These are phyloP conservation scores for Backusella circina DNA, from an alignment of 192 early-diverging fungal species.

Conservation along the genomic window DNA sequence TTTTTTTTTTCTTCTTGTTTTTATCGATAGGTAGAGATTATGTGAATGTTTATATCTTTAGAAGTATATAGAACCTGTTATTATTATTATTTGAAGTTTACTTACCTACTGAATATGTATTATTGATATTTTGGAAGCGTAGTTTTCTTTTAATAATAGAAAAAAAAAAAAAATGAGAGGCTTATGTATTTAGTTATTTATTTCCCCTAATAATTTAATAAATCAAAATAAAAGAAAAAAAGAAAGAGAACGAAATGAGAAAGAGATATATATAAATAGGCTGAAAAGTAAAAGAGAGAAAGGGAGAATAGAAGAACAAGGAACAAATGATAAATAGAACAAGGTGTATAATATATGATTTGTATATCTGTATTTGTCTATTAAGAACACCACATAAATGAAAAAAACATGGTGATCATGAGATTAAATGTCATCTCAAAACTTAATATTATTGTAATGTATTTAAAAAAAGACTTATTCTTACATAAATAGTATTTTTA, in stretches of 20 bases:
- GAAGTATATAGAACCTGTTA: neutral
- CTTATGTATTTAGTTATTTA: neutral
- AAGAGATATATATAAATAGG: neutral
- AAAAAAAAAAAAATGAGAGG: neutral
- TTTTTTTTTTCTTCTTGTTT: neutral
- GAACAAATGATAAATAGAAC: neutral
- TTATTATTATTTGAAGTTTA: neutral
- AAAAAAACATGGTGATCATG: neutral
- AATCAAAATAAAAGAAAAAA: neutral
- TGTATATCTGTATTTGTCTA: neutral
- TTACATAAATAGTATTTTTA: neutral
- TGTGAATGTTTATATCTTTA: neutral
- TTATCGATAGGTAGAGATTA: neutral
- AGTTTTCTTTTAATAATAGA: neutral
- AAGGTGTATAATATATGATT: neutral
- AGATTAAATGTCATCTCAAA: conserved; percentile 1
- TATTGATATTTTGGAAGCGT: neutral
- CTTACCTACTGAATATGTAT: neutral
- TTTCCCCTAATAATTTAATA: neutral
- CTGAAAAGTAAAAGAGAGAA: neutral
- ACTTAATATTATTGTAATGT: neutral
- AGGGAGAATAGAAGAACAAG: neutral
- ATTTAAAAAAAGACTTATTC: neutral
- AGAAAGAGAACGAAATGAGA: neutral
- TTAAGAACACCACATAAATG: conserved; percentile 1